phyloP scores from a whole-genome alignment of 306 rosid species.

The Malus fusca region DNA sequence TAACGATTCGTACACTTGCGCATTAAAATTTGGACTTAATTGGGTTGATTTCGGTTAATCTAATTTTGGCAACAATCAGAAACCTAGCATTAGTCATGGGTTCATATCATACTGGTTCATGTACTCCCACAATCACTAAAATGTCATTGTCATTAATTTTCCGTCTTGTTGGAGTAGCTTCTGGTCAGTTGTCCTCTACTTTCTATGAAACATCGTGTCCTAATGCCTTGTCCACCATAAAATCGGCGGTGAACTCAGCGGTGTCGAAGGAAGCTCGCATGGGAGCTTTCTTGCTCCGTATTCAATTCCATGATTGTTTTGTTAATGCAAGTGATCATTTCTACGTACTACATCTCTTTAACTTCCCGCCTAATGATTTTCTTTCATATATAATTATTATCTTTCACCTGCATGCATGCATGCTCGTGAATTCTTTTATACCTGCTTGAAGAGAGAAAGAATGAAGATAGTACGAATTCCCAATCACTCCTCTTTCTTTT shows the following conservation, averaged over 20 bases:
- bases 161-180: slow-evolving; percentile 12
- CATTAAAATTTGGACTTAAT: too few relatives aligned
- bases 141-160: background rate
- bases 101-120: background rate
- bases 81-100: background rate
- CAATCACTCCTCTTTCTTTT: background rate
- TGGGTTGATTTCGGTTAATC: too few relatives aligned
- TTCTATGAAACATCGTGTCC: slow-evolving; percentile 50
- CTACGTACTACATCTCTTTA: background rate
- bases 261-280: slow-evolving; percentile 49
- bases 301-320: slow-evolving; percentile 84
- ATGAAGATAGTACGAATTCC: background rate
- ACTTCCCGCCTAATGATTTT: background rate
- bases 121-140: background rate
- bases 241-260: slow-evolving; percentile 27
- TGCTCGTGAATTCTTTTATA: background rate
- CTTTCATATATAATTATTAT: too few relatives aligned
- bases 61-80: too few relatives aligned
- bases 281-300: slow-evolving; percentile 83
- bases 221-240: slow-evolving; percentile 32
- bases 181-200: slow-evolving; percentile 50
- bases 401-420: background rate
- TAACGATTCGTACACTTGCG: too few relatives aligned
- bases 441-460: too few relatives aligned
- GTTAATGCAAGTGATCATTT: slow-evolving; percentile 54